Evolutionary conservation across 139 green algal genomes (phyloP), one percentile per base, ranked within the genome.

Genomic region (Chlorella sorokiniana): DNA sequence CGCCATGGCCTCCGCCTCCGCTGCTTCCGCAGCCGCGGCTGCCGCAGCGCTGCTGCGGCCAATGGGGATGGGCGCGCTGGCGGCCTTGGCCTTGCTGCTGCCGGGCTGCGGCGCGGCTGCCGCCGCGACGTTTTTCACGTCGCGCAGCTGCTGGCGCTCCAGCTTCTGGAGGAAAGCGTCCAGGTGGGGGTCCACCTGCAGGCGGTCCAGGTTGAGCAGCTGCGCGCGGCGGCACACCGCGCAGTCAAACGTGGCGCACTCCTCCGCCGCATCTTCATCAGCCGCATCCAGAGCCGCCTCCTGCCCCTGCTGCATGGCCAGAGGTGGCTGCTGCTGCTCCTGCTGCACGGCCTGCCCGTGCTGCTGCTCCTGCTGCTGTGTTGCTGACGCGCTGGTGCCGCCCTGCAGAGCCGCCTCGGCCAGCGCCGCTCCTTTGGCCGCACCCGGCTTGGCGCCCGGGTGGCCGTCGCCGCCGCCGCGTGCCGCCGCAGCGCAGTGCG

Each of bases 111-210:
- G 40, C 33, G 29, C 31, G 25, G 42, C 45, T 41, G 56, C 56
- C 14, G 69, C 71, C 69, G 68, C 42, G 48, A 20, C n/a, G 37
- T 8, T 80, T 62, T 44, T 63, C 62, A 62, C 54, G 62, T 29
- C 31, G 54, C 40, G 41, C 52, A 25, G 63, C 76, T 86, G 68
- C 62, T 82, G 35, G 16, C 40, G 33, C 40, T 86, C 82, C 67
- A 96, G 89, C 23, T 83, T 78, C 18, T 90, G 88, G 5, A 96
- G 83, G 84, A 94, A 96, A 38, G 75, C 80, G 18, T 82, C 81
- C 56, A 97, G 88, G 71, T 92, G 86, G 0, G 80, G 65, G 81
- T 96, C 93, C 33, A 96, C 90, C 27, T 89, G 78, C n/a, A 97
- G 87, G 4, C 79, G 80, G 79, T 96, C 92, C 22, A 96, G 76